Evolutionary conservation across 2,329 filamentous ascomycete species (phyloP).

Genomic region (Aspergillus fructus): DNA sequence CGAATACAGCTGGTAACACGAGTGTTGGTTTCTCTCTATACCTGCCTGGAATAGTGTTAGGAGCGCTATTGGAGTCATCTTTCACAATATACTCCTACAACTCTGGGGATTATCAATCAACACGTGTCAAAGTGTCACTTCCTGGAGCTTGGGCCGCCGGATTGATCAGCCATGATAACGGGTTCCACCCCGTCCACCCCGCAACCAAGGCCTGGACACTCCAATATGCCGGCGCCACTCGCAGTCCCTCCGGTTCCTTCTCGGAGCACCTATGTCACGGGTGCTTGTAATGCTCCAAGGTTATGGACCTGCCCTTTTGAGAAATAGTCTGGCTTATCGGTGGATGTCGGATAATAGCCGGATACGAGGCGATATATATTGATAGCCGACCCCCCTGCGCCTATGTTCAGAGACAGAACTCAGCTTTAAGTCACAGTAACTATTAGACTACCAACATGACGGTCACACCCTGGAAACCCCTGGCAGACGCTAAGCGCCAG

Average conservation of each 20-base stretch:
- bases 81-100: too few relatives aligned
- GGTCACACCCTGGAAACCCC: constrained; percentile 47
- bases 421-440: not conserved
- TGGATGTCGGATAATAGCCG: not conserved
- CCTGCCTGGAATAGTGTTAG: not conserved
- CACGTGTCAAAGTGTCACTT: too few relatives aligned
- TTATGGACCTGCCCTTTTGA: not conserved
- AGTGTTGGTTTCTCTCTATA: not conserved
- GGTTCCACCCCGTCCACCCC: not conserved
- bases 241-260: not conserved
- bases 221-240: not conserved
- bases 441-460: constrained; percentile 16
- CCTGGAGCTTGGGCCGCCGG: not conserved
- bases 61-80: too few relatives aligned
- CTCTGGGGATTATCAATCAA: too few relatives aligned
- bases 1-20: not conserved
- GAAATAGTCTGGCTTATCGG: not conserved
- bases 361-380: not conserved
- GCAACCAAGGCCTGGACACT: not conserved
- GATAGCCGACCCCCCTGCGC: not conserved
- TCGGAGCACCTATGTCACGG: too few relatives aligned
- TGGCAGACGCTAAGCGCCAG: constrained; percentile 55
- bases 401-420: not conserved
- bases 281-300: not conserved
- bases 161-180: not conserved